These are phyloP conservation scores for Leccinum broughii DNA, from an alignment of 768 basidiomycete species.

Conservation along the genomic window DNA sequence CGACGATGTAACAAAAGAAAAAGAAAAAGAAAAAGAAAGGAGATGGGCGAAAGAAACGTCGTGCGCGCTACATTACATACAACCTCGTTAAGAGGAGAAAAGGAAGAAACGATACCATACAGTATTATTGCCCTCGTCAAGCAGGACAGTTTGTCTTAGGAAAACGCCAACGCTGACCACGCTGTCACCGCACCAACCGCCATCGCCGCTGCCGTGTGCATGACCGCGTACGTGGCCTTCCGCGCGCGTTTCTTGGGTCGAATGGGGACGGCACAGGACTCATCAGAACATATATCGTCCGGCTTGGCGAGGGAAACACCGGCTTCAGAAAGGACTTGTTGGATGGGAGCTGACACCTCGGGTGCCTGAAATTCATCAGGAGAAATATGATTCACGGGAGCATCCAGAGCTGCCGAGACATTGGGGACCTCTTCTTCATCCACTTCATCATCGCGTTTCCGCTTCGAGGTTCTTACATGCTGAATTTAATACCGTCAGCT, in stretches of 20 bases:
- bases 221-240: conserved; percentile 39
- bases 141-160: conserved; percentile 27
- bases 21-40: not conserved
- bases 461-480: conserved; percentile 51
- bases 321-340: not conserved
- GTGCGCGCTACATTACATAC: not conserved
- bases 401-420: not conserved
- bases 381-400: not conserved
- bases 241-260: conserved; percentile 46
- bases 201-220: conserved; percentile 61
- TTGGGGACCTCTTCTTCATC: conserved; percentile 15
- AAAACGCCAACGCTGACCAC: conserved; percentile 74
- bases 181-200: conserved; percentile 69
- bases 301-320: not conserved
- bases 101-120: not conserved
- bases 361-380: not conserved
- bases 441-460: conserved; percentile 56
- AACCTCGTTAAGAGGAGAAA: not conserved
- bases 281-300: not conserved
- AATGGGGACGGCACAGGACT: conserved; percentile 14
- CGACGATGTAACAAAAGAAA: not conserved
- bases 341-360: conserved; percentile 8
- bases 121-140: not conserved
- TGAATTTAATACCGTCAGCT: conserved; percentile 26
- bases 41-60: not conserved